These are phyloP conservation scores for Thelephora terrestris DNA, from an alignment of 1,284 basidiomycete genomes.

Conservation along the genomic window DNA sequence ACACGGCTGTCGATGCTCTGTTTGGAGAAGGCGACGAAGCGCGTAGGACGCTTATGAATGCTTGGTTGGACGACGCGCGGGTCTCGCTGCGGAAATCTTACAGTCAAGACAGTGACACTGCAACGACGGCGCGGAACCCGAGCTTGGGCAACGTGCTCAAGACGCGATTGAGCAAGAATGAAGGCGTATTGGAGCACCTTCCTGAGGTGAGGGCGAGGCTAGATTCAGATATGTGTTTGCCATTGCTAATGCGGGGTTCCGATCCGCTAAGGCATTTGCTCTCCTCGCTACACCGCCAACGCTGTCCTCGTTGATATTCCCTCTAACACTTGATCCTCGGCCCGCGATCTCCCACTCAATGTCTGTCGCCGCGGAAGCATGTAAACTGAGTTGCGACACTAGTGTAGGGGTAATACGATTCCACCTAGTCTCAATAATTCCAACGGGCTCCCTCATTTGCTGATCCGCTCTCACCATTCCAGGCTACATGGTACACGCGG, in stretches of 20 bases:
- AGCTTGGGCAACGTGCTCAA: constrained; percentile 39
- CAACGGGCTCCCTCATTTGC: not conserved
- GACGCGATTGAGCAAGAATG: constrained; percentile 49
- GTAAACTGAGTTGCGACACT: constrained; percentile 39
- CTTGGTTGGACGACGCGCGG: constrained; percentile 63
- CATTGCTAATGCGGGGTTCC: not conserved
- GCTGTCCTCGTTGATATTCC: constrained; percentile 24
- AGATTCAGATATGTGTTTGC: not conserved
- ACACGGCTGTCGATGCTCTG: constrained; percentile 57
- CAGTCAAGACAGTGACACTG: not conserved
- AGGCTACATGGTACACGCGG: constrained; percentile 62
- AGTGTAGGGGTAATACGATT: constrained; percentile 39
- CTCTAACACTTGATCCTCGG: constrained; percentile 34
- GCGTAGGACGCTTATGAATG: constrained; percentile 48
- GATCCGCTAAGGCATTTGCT: constrained; percentile 44
- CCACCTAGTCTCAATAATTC: not conserved
- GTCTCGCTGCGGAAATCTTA: constrained; percentile 32
- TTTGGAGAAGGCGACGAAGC: constrained; percentile 65
- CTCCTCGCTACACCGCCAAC: constrained; percentile 43
- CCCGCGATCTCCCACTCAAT: constrained; percentile 50
- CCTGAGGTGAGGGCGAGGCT: constrained; percentile 41
- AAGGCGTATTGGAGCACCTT: constrained; percentile 47
- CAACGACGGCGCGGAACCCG: constrained; percentile 14
- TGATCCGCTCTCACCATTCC: not conserved
- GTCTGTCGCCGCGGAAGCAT: constrained; percentile 58